A percentile compares a stretch with the other conserved stretches of the same genome.
Evolutionary conservation across 2,329 filamentous ascomycete species (phyloP).

Genomic region (Fusarium sp.): DNA sequence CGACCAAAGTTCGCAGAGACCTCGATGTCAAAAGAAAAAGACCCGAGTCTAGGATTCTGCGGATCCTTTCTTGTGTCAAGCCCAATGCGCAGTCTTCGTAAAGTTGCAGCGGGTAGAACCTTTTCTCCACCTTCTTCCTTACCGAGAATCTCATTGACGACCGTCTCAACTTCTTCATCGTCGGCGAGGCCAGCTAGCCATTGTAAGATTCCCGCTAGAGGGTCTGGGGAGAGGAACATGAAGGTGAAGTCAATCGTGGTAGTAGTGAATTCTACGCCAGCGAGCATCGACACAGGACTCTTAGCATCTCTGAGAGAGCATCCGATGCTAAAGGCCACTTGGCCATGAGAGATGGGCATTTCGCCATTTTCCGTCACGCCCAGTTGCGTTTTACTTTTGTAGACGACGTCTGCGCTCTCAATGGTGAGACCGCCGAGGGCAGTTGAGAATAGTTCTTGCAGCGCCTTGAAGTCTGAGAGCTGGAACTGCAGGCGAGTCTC

Average conservation of each 20-base stretch:
- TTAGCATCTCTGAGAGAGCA: background rate
- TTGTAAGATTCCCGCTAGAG: background rate
- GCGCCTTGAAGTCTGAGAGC: background rate
- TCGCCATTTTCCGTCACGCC: background rate
- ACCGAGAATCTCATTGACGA: background rate
- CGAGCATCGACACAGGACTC: background rate
- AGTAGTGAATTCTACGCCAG: background rate
- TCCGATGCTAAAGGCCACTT: background rate
- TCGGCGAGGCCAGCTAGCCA: background rate
- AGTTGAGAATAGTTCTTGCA: background rate
- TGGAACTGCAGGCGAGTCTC: background rate
- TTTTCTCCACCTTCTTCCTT: background rate
- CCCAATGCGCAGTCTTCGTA: background rate
- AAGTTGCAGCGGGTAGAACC: background rate
- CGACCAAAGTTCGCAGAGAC: background rate
- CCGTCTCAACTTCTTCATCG: background rate
- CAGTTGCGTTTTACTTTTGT: background rate
- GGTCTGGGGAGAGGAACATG: background rate
- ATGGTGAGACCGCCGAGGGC: background rate
- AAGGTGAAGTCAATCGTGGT: background rate
- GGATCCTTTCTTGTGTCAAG: conserved; percentile 3
- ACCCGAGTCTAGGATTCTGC: background rate
- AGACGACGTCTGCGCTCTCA: background rate
- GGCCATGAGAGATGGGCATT: background rate
- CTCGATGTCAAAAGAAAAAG: background rate